Conservation (phyloP, 1,139 yeast genomes). For the Yamadazyma epiphylla region DNA sequence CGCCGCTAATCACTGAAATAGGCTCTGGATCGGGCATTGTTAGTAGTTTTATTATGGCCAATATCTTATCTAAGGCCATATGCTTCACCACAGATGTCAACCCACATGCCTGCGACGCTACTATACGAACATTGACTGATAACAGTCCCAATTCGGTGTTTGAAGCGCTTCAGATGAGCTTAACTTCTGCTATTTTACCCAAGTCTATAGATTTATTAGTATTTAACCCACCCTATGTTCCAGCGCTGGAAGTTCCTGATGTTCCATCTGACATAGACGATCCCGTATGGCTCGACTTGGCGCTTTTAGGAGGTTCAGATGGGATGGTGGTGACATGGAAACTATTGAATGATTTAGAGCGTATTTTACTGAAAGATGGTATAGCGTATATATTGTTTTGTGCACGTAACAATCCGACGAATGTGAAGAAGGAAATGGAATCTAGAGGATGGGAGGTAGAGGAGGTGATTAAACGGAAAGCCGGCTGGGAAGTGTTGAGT, state of each 20-base stretch:
- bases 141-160: slow-evolving; percentile 31
- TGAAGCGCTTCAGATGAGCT: slow-evolving; percentile 59
- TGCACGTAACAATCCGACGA: slow-evolving; percentile 77
- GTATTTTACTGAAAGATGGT: slow-evolving; percentile 50
- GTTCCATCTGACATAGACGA: slow-evolving; percentile 53
- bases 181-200: slow-evolving; percentile 48
- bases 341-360: slow-evolving; percentile 50
- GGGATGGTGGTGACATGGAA: slow-evolving; percentile 84
- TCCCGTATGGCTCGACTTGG: slow-evolving; percentile 77
- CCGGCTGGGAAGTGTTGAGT: slow-evolving; percentile 95
- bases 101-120: slow-evolving; percentile 66
- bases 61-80: slow-evolving; percentile 48
- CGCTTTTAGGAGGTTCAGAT: slow-evolving; percentile 80
- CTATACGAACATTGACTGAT: slow-evolving; percentile 44
- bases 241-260: slow-evolving; percentile 60
- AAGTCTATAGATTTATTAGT: slow-evolving; percentile 62
- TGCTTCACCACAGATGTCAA: slow-evolving; percentile 74
- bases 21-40: slow-evolving; percentile 94
- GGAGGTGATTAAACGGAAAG: slow-evolving; percentile 59
- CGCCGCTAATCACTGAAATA: slow-evolving; percentile 71
- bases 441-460: slow-evolving; percentile 53
- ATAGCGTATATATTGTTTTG: slow-evolving; percentile 82
- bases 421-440: slow-evolving; percentile 48
- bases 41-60: slow-evolving; percentile 62
- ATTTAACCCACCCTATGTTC: slow-evolving; percentile 96